These are phyloP conservation scores for Kazachstania sp. DNA, from an alignment of 1,139 yeast species.

Conservation along the genomic window DNA sequence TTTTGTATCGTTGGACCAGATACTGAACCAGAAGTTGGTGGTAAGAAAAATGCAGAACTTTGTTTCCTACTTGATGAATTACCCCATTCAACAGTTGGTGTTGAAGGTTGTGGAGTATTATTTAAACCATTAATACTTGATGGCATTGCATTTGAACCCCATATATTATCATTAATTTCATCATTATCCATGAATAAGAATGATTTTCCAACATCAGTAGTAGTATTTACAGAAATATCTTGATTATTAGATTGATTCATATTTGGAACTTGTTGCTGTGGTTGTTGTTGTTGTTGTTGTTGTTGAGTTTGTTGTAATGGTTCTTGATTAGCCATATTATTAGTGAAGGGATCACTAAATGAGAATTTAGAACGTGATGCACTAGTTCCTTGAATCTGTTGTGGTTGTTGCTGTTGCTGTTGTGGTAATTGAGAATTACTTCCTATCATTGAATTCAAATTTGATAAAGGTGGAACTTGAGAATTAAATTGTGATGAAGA, in stretches of 20 bases:
- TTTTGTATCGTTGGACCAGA: background rate
- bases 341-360: constrained; percentile 56
- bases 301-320: constrained; percentile 5
- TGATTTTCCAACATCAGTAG: constrained; percentile 43
- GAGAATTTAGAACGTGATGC: constrained; percentile 59
- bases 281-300: background rate
- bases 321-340: constrained; percentile 17
- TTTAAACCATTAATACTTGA: constrained; percentile 26
- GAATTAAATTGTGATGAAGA: constrained; percentile 1
- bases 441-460: constrained; percentile 6
- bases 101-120: constrained; percentile 28
- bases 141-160: constrained; percentile 34
- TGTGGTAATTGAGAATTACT: constrained; percentile 30
- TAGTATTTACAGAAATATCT: constrained; percentile 9
- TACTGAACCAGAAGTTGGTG: constrained; percentile 11
- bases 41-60: constrained; percentile 10
- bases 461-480: background rate
- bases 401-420: constrained; percentile 16
- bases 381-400: constrained; percentile 21
- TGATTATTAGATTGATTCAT: too few relatives aligned
- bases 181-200: constrained; percentile 49
- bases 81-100: constrained; percentile 30
- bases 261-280: constrained; percentile 4
- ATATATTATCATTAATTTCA: constrained; percentile 36
- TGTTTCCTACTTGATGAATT: constrained; percentile 3